Percentiles rank a stretch among this genome's conserved stretches.
phyloP scores from a whole-genome alignment of 345 rosid genomes.

The rapeseed (Brassica napus) region Da-Ae NC_063436.1:27384001-27384500 shows the following conservation, averaged over 20 bases:
- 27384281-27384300: not conserved
- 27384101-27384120: not conserved
- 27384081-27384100: not conserved
- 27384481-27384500: slow-evolving; percentile 73
- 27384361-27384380: not conserved
- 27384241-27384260: slow-evolving; percentile 18
- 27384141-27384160: slow-evolving; percentile 6
- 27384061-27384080: not conserved
- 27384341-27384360: not conserved
- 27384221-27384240: slow-evolving; percentile 18
- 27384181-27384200: not conserved
- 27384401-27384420: not conserved
- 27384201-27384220: slow-evolving; percentile 14
- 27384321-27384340: slow-evolving; percentile 16
- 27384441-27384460: slow-evolving; percentile 74
- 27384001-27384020: not conserved
- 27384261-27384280: not conserved
- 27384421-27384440: slow-evolving; percentile 48
- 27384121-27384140: slow-evolving; percentile 2
- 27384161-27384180: slow-evolving; percentile 15
- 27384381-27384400: not conserved
- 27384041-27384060: not conserved
- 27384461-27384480: slow-evolving; percentile 82
- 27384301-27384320: not conserved
- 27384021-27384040: not conserved